Conservation (phyloP, 1,284 basidiomycete species). For the Irpex sp. region DNA sequence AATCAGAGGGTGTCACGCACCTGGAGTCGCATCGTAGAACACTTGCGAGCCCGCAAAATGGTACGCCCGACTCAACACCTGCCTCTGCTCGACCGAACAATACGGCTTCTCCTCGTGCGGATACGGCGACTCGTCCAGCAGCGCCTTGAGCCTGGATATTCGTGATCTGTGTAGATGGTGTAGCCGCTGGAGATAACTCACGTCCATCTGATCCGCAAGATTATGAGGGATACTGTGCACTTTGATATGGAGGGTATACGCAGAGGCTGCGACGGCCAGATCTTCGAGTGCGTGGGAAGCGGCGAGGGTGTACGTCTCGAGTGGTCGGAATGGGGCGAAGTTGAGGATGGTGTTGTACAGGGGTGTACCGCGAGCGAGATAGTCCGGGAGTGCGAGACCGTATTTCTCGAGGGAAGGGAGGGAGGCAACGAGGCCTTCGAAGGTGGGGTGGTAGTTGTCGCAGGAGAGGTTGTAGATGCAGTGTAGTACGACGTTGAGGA, state of each 20-base stretch:
- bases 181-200: slow-evolving; percentile 30
- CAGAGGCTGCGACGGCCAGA: slow-evolving; percentile 30
- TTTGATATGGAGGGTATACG: slow-evolving; percentile 28
- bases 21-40: neutral
- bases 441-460: slow-evolving; percentile 27
- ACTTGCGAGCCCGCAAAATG: neutral
- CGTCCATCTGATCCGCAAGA: slow-evolving; percentile 27
- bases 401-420: slow-evolving; percentile 27
- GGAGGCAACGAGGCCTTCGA: slow-evolving; percentile 25
- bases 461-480: slow-evolving; percentile 29
- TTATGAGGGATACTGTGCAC: slow-evolving; percentile 30
- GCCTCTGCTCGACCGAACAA: neutral
- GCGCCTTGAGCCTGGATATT: slow-evolving; percentile 30
- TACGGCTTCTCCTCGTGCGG: neutral
- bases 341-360: slow-evolving; percentile 26
- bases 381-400: slow-evolving; percentile 19
- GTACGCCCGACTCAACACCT: neutral
- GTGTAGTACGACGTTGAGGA: slow-evolving; percentile 33
- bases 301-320: slow-evolving; percentile 31
- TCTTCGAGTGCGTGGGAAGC: slow-evolving; percentile 29
- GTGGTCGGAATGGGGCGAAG: slow-evolving; percentile 29
- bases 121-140: slow-evolving; percentile 16
- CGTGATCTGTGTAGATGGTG: slow-evolving; percentile 35
- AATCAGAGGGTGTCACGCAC: too few relatives aligned
- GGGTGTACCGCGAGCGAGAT: slow-evolving; percentile 20